Evolutionary conservation across 495 filamentous ascomycete species (phyloP), one percentile per base, ranked within the genome.

Genomic region (Aspergillus coremiiformis): DNA sequence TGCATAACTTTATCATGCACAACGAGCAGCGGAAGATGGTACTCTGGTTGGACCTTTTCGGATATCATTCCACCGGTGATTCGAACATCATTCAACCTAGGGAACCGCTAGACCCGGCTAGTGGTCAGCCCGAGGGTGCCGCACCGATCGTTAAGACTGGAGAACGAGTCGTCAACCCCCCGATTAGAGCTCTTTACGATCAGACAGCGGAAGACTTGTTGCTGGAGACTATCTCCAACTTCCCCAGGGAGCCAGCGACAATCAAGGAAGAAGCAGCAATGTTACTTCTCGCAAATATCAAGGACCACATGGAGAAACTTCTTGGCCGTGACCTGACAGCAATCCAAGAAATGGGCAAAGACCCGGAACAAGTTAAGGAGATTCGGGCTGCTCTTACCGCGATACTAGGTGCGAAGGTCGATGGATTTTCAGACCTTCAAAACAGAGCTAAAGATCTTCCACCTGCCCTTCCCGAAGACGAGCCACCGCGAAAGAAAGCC

Each of bases 21-120:
- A 95, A 96, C 50, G 90, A 96, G 66, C 79, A 87, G 26, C 85
- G 88, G 47, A 95, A 96, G 71, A 85, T 95, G 74, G 77, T 87
- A 3, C 84, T 96, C 23, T 96, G 90, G 90, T 75, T 89, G 35
- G 86, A 89, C 60, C 74, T 96, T 1, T 92, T 91, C 60, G 86
- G 87, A 24, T 81, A 84, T 41, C 71, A 76, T 47, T 76, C 62
- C 63, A 83, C 65, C 8, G 78, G 70, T 37, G 73, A 76, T 53
- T 75, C 74, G 29, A 78, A 75, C 57, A 80, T 68, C 21, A 76
- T 76, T 30, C 68, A 73, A 51, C 73, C 73, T 6, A 71, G 63
- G 44, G 70, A 74, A 27, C 68, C 73, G 4, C 53, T 76, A 47
- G 73, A 74, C 30, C 66, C 63, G 24, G 60, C 65, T 3, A 63